Evolutionary conservation across 1,284 basidiomycete species (phyloP), one percentile per base, ranked within the genome.

Genomic region (Cryptococcus hybrid): DNA sequence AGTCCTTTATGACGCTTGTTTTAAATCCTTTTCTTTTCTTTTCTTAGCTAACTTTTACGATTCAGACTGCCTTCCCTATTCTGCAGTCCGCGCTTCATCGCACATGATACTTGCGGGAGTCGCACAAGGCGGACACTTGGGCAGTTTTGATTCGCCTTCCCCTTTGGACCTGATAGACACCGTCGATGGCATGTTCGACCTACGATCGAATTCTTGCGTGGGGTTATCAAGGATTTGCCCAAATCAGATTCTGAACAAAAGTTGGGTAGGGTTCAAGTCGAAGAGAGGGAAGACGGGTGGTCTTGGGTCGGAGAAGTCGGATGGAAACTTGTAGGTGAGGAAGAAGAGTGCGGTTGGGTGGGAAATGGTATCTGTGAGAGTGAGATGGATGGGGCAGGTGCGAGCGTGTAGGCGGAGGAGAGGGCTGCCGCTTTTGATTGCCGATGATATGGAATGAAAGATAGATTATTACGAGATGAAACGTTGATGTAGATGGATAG

Each of bases 101-200:
- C 84, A 84, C 69, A 84, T 90, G 11, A 82, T 86, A 2, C 84
- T 90, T 72, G 87, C 82, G 15, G 77, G 88, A 51, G 92, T 92
- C 0, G 77, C 81, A 39, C 81, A 83, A 36, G 94, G 94, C 1
- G 94, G 94, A 0, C 93, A 97, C 79, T 80, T 97, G 13, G 93
- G 93, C 38, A 96, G 90, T 92, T 96, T 93, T 72, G 85, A 88
- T 63, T 75, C 82, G 2, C 66, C 68, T 13, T 30, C 30, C 30
- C 54, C 18, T 39, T 50, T 37, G 55, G 65, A 30, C 53, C 55
- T 6, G 54, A 63, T 24, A 46, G 60, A 36, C 69, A 71, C 56
- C 59, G 65, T 44, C 57, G 69, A 58, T 71, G 69, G 69, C 63
- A 69, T 47, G 55, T 65, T 40, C 57, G 57, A 47, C 69, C 69